Base-by-base conservation (phyloP, 140 eudicot genomes). In the Flaveria floridana region DNA sequence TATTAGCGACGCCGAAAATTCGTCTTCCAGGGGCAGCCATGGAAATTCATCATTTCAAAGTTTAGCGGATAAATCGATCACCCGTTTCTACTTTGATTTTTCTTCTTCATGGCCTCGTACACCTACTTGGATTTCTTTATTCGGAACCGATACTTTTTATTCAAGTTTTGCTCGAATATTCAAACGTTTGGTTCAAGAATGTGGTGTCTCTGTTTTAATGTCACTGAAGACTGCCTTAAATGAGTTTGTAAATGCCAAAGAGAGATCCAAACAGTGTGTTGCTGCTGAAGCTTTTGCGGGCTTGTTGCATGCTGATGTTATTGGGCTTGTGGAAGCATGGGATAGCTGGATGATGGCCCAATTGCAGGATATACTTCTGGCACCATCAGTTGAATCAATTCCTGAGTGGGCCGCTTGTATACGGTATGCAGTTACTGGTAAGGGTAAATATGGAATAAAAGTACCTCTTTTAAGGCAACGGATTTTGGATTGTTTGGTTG, bases 251-350 rank as follows among this genome's bases (percentile, higher is more conserved):
- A 87, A 76, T 73, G 88, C 99, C 39, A 85, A 88, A 77, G 99
- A 94, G 80, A 84, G 99, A 77, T 82, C 99, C 42, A 94, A 88
- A 77, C 97, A 88, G 78, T 90, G 99, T 78, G 99, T 94, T 80
- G 97, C 99, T 57, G 99, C 99, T 57, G 99, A 94, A 77, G 95
- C 94, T 71, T 84, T 94, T 79, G 96, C 97, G 28, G 99, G 99
- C 51, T 81, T 90, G 81, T 76, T 94, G 75, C 99, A 94, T 78
- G 90, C 97, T 81, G 99, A 94, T 83, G 95, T 91, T 63, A 50
- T 51, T 26, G 99, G 99, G 48, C 89, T 94, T 13, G 79, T 73
- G 70, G 95, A 90, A 67, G 96, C 88, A 59, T 94, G 99, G 99
- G 99, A 94, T 63, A 77, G 84, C 76, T 90, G 97, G 99, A 82